phyloP scores from a whole-genome alignment of 2,329 filamentous ascomycete genomes.

The Pyrenochaeta sp. region DNA sequence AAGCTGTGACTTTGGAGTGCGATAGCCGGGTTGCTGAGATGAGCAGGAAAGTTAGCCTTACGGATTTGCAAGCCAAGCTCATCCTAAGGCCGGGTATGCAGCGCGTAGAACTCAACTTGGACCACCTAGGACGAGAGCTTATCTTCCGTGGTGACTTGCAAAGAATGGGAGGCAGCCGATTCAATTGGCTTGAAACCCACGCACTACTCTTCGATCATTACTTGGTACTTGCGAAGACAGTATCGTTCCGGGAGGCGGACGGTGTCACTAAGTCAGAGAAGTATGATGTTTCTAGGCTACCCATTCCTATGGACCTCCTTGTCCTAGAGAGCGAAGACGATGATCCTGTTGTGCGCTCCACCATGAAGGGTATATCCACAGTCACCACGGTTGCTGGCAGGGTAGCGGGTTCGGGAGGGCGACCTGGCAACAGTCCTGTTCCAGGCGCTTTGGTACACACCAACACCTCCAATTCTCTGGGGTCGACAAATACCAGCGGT shows the following conservation, averaged over 20 bases:
- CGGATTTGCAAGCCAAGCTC: conserved; percentile 83
- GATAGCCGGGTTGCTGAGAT: conserved; percentile 92
- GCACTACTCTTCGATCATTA: conserved; percentile 97
- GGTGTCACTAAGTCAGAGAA: conserved; percentile 77
- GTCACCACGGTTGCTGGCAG: conserved; percentile 59
- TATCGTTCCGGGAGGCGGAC: conserved; percentile 72
- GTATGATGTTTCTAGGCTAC: conserved; percentile 94
- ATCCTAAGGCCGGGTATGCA: conserved; percentile 88
- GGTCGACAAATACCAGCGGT: conserved; percentile 56
- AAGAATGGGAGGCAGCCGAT: conserved; percentile 85
- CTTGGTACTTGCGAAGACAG: conserved; percentile 85
- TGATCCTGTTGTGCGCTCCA: conserved; percentile 83
- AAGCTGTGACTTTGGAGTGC: conserved; percentile 86
- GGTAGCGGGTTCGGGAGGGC: conserved; percentile 58
- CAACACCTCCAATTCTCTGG: conserved; percentile 70
- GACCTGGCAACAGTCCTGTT: conserved; percentile 52
- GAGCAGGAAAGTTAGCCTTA: conserved; percentile 87
- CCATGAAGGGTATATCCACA: conserved; percentile 73
- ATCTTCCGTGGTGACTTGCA: conserved; percentile 90
- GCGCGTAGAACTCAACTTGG: conserved; percentile 82
- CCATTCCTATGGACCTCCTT: conserved; percentile 95
- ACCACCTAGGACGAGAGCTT: conserved; percentile 91
- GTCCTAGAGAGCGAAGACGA: conserved; percentile 93
- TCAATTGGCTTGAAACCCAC: conserved; percentile 93
- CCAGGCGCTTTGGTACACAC: conserved; percentile 69